Percentiles rank a stretch among this genome's conserved stretches.
Conservation (phyloP, 1,284 basidiomycete species). For the Malassezia brasiliensis region DNA sequence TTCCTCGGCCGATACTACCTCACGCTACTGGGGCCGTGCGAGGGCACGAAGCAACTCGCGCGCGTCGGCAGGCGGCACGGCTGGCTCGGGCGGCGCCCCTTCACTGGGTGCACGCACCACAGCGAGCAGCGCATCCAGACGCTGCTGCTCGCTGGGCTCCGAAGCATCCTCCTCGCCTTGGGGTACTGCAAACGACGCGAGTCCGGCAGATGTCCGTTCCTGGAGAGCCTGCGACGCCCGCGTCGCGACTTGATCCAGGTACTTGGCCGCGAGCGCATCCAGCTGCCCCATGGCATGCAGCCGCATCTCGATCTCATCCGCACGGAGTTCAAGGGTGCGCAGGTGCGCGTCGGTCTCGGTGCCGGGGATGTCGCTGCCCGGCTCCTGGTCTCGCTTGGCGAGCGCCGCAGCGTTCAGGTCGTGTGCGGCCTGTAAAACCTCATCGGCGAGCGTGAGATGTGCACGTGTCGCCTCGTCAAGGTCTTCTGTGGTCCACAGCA, state of each 20-base stretch:
- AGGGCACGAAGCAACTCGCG: slow-evolving; percentile 1
- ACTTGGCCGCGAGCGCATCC: slow-evolving; percentile 1
- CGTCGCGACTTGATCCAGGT: slow-evolving; percentile 7
- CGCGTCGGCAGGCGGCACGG: neutral
- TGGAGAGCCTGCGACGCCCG: slow-evolving; percentile 17
- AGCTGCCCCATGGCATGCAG: slow-evolving; percentile 13
- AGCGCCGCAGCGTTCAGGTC: slow-evolving; percentile 15
- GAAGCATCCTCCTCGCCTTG: neutral
- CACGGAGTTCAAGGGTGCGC: slow-evolving; percentile 26
- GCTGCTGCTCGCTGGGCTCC: slow-evolving; percentile 7
- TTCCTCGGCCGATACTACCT: neutral
- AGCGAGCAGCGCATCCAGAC: slow-evolving; percentile 12
- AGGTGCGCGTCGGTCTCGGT: slow-evolving; percentile 31
- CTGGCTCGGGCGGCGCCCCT: neutral
- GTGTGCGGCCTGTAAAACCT: slow-evolving; percentile 15
- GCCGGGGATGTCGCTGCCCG: slow-evolving; percentile 12
- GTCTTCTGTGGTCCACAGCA: neutral
- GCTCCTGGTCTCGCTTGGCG: slow-evolving; percentile 5
- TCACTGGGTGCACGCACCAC: slow-evolving; percentile 4
- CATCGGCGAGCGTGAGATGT: slow-evolving; percentile 18
- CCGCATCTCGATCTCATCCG: slow-evolving; percentile 10
- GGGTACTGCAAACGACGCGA: slow-evolving; percentile 5
- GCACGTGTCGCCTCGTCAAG: slow-evolving; percentile 9
- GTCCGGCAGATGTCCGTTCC: slow-evolving; percentile 11
- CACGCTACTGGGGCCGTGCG: neutral